Conservation (phyloP, 345 rosid genomes). For the Euphorbia lathyris region DNA sequence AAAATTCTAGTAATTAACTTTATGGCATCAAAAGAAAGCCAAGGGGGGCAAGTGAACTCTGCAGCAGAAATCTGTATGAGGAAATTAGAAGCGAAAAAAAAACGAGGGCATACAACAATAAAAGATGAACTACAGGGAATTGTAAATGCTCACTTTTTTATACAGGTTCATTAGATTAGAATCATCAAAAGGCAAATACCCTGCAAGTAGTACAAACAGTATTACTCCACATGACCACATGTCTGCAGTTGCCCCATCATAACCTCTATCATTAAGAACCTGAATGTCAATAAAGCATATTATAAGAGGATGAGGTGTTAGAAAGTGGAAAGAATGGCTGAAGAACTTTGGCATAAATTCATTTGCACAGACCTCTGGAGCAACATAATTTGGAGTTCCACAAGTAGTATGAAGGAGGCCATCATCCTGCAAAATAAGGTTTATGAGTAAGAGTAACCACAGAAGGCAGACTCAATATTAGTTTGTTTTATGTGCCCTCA, state of each 20-base stretch:
- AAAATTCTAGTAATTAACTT: conserved; percentile 77
- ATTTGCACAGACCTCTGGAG: conserved; percentile 75
- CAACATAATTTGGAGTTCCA: conserved; percentile 97
- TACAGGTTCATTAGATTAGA: conserved; percentile 91
- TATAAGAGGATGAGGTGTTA: conserved; percentile 2
- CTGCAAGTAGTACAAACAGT: conserved; percentile 94
- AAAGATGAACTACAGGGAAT: conserved; percentile 13
- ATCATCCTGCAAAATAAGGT: conserved; percentile 58
- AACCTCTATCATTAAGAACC: conserved; percentile 96
- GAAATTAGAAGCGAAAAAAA: conserved; percentile 14
- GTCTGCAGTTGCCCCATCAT: conserved; percentile 95
- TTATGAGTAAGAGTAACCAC: conserved; percentile 13
- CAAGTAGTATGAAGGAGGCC: conserved; percentile 97
- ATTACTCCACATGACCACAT: conserved; percentile 98
- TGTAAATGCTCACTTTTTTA: conserved; percentile 72
- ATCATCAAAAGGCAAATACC: conserved; percentile 99
- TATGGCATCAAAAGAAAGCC: conserved; percentile 89
- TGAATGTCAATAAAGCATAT: conserved; percentile 27
- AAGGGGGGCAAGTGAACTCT: conserved; percentile 89
- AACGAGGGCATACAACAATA: conserved; percentile 13
- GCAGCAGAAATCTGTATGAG: conserved; percentile 73
- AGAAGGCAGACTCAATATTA: background rate
- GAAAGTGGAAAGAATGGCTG: conserved; percentile 2
- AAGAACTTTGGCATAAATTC: conserved; percentile 10
- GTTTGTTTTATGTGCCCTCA: background rate